Conservation (phyloP, 1,284 basidiomycete species). For the Microstroma glucosiphilum region DNA sequence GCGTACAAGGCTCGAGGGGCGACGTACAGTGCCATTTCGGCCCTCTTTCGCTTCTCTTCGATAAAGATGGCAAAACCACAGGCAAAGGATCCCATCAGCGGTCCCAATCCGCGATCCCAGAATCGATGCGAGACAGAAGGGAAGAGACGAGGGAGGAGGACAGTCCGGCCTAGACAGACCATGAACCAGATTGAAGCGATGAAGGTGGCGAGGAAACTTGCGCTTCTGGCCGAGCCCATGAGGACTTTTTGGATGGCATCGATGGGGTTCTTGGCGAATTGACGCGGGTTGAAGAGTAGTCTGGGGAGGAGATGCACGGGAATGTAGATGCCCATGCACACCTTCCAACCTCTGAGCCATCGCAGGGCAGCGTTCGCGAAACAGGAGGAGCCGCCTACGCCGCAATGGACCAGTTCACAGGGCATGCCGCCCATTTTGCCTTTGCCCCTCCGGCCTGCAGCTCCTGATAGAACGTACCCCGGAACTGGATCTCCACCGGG, state of each 20-base stretch:
- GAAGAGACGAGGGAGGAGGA: conserved; percentile 28
- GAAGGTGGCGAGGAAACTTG: conserved; percentile 52
- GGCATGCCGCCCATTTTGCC: conserved; percentile 46
- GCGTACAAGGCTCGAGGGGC: conserved; percentile 51
- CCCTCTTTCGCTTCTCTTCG: conserved; percentile 50
- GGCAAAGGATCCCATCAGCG: conserved; percentile 20
- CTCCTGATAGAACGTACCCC: conserved; percentile 32
- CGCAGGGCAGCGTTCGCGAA: conserved; percentile 47
- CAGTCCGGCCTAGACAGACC: conserved; percentile 33
- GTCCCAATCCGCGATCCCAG: conserved; percentile 29
- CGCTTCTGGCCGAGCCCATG: conserved; percentile 43
- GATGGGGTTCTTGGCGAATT: conserved; percentile 28
- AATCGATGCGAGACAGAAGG: conserved; percentile 20
- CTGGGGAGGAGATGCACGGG: conserved; percentile 52
- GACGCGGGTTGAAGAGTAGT: conserved; percentile 45
- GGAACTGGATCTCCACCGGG: background rate
- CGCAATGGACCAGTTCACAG: conserved; percentile 51
- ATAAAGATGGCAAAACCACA: conserved; percentile 47
- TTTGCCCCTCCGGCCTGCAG: conserved; percentile 27
- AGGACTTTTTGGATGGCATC: conserved; percentile 36
- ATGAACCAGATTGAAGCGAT: conserved; percentile 50
- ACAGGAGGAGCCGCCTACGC: conserved; percentile 44
- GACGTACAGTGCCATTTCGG: conserved; percentile 52
- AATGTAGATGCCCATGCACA: conserved; percentile 51
- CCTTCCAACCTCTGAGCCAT: conserved; percentile 45